Base-by-base conservation (phyloP, 345 rosid species). In the Pugionium cornutum region DNA sequence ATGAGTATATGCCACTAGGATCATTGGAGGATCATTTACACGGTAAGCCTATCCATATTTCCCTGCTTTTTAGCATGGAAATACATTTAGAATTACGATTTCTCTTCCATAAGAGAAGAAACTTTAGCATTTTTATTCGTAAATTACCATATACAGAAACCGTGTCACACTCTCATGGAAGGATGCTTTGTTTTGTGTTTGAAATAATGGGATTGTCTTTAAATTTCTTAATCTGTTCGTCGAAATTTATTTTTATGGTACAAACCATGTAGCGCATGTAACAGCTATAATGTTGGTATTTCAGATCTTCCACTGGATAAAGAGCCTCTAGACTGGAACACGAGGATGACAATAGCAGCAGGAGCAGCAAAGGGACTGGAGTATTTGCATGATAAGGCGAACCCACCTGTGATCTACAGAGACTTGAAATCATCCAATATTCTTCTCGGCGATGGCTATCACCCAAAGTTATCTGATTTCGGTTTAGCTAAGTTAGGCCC, bases 291-390 rank as follows among this genome's bases (percentile, higher is more conserved):
- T 33, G 4, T 58, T 37, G 37, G 8, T 11, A 68, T 74, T 69
- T 47, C 81, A 92, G 98, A 92, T 83, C 79, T 92, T 72, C 89
- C 97, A 51, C 79, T 82, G 0, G 90, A 80, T 79, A 89, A 78
- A 79, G 96, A 83, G 71, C 92, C 97, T 31, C 76, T 92, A 56
- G 96, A 89, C 77, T 92, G 98, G 98, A 88, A 86, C 73, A 92
- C 96, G 2, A 85, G 98, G 68, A 92, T 92, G 98, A 88, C 88
- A 75, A 88, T 92, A 78, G 98, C 98, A 3, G 97, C 98, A 48
- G 97, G 98, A 60, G 98, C 98, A 51, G 96, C 98, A 2, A 92
- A 88, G 77, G 98, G 98, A 49, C 82, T 92, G 52, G 97, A 92
- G 67, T 92, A 92, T 70, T 78, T 92, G 79, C 98, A 92, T 31